These are phyloP conservation scores for Medicago arabica DNA, from an alignment of 306 rosid genomes.

Conservation along the genomic window DNA sequence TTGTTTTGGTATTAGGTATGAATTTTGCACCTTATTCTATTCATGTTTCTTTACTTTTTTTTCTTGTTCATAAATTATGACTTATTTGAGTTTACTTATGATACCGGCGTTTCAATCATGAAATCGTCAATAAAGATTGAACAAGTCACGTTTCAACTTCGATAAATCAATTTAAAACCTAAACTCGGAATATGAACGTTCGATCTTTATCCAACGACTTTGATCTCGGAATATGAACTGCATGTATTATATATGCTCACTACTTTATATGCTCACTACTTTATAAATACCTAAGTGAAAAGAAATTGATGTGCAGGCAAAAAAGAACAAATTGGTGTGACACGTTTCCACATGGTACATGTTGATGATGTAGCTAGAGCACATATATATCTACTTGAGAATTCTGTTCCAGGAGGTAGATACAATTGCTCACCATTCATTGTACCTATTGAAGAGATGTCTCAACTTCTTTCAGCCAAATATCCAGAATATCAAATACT, in stretches of 20 bases:
- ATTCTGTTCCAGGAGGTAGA: conserved; percentile 60
- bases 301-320: conserved; percentile 42
- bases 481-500: conserved; percentile 60
- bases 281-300: too few relatives aligned
- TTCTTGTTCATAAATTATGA: neutral
- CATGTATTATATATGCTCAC: too few relatives aligned
- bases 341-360: conserved; percentile 55
- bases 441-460: conserved; percentile 42
- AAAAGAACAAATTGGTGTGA: conserved; percentile 41
- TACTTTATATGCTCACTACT: too few relatives aligned
- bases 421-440: conserved; percentile 60
- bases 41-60: neutral
- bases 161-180: neutral
- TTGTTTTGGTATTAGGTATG: conserved; percentile 54
- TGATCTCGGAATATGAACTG: too few relatives aligned
- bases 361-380: conserved; percentile 69
- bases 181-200: neutral
- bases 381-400: conserved; percentile 63
- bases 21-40: neutral
- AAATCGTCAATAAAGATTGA: neutral
- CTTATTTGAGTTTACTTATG: neutral
- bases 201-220: neutral
- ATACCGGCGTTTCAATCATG: neutral
- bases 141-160: neutral
- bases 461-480: conserved; percentile 47